Evolutionary conservation across 805 yeast genomes (phyloP), one percentile per base, ranked within the genome.

Genomic region (Saturnispora halmiae): DNA sequence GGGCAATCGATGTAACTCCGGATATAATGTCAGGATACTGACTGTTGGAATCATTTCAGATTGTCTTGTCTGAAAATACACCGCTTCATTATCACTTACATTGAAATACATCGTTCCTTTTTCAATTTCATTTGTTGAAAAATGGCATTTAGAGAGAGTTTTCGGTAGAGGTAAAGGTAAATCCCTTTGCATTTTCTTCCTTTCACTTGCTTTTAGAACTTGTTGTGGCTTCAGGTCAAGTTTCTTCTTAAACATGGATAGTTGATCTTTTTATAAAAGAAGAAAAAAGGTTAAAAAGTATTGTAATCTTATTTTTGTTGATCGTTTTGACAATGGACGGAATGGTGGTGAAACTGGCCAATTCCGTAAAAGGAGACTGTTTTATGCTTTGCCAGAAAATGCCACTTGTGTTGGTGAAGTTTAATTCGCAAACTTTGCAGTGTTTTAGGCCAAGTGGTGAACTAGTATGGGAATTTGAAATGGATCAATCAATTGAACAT

Each of bases 201-300:
- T 66, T 48, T 86, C 96, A 0, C 95, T 82, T 11, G 84, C 74
- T 59, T 86, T 87, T 44, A 92, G 67, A 51, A 85, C 84, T 16
- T 94, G 73, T 38, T 77, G 66, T 3, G 94, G 78, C 61, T 87
- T 88, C 43, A 80, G 65, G 53, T 65, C 66, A 13, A 77, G 71
- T 34, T 67, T 66, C 46, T 75, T 76, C 49, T 70, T 66, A 51
- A 76, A 76, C 81, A 75, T n/a, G n/a, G n/a, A n/a, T n/a, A n/a
- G n/a, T n/a, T n/a, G n/a, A n/a, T n/a, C n/a, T n/a, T 75, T 33
- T 14, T 41, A 16, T n/a, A 11, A 4, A 15, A 22, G 28, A 27
- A 40, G 31, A 28, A 28, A 13, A 28, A 28, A n/a, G n/a, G 15
- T 11, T n/a, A 15, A 11, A 24, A 24, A 24, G 7, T 28, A 6